phyloP scores from a whole-genome alignment of 495 filamentous ascomycete species.

The Lepraria neglecta region DNA sequence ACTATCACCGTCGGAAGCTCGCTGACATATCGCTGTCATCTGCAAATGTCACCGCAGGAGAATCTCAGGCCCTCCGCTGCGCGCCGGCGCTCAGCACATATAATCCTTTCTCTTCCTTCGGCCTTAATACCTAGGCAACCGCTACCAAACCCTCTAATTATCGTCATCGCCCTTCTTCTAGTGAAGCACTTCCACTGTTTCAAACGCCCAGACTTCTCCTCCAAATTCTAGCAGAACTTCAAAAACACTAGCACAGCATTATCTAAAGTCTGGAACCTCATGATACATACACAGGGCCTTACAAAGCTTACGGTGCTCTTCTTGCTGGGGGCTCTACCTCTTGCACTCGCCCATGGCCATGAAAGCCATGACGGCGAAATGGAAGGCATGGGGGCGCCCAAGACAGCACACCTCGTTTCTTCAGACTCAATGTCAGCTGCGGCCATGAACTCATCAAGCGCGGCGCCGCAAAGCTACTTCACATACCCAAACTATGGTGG shows the following conservation, averaged over 20 bases:
- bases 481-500: constrained; percentile 57
- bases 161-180: neutral
- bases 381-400: constrained; percentile 12
- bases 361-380: constrained; percentile 19
- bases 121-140: neutral
- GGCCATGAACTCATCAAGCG: constrained; percentile 3
- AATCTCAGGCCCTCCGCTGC: constrained; percentile 2
- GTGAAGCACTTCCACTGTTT: neutral
- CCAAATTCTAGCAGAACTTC: neutral
- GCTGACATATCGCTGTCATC: constrained; percentile 16
- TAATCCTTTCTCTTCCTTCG: constrained; percentile 5
- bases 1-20: neutral
- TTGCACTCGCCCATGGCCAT: constrained; percentile 28
- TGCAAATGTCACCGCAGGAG: neutral
- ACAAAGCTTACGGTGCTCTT: constrained; percentile 18
- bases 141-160: neutral
- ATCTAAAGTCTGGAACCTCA: neutral
- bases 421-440: constrained; percentile 3
- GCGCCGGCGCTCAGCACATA: constrained; percentile 1
- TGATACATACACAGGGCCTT: constrained; percentile 26
- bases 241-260: neutral
- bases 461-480: constrained; percentile 62
- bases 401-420: constrained; percentile 1
- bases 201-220: neutral
- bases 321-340: constrained; percentile 22